Evolutionary conservation across 2,329 filamentous ascomycete genomes (phyloP).

Genomic region (Xylaria multiplex): DNA sequence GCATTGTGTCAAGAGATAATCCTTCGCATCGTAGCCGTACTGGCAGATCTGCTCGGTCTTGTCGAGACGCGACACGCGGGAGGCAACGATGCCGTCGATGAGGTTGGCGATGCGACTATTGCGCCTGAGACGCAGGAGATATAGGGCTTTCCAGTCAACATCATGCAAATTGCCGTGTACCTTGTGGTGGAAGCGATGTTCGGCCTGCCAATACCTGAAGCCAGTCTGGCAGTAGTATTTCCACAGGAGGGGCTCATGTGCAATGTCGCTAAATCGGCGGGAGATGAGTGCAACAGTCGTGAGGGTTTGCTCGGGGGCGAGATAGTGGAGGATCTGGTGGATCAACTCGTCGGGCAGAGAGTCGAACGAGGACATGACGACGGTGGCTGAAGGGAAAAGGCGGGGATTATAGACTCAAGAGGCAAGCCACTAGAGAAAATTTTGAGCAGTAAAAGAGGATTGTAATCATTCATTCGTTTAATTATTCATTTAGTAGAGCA

Average conservation of each 20-base stretch:
- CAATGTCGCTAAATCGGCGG: constrained; percentile 70
- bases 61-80: constrained; percentile 74
- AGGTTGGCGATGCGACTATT: constrained; percentile 63
- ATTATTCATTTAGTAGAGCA: not conserved
- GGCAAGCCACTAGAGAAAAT: not conserved
- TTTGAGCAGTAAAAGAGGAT: too few relatives aligned
- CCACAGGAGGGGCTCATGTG: constrained; percentile 82
- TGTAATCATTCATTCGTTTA: not conserved
- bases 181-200: constrained; percentile 69
- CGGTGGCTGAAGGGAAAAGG: not conserved
- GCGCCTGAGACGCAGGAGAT: constrained; percentile 63
- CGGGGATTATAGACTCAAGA: not conserved
- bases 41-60: constrained; percentile 76
- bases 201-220: constrained; percentile 80
- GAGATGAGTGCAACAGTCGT: constrained; percentile 63
- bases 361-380: constrained; percentile 52
- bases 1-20: constrained; percentile 77
- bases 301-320: constrained; percentile 66
- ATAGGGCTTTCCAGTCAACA: constrained; percentile 80
- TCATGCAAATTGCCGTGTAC: constrained; percentile 62
- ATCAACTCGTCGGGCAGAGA: constrained; percentile 85
- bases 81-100: constrained; percentile 75
- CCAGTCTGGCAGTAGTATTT: constrained; percentile 73
- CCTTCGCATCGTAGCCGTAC: constrained; percentile 88
- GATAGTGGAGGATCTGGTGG: constrained; percentile 76